Evolutionary conservation across 768 basidiomycete species (phyloP).

Genomic region (Mycena kentingensis): DNA sequence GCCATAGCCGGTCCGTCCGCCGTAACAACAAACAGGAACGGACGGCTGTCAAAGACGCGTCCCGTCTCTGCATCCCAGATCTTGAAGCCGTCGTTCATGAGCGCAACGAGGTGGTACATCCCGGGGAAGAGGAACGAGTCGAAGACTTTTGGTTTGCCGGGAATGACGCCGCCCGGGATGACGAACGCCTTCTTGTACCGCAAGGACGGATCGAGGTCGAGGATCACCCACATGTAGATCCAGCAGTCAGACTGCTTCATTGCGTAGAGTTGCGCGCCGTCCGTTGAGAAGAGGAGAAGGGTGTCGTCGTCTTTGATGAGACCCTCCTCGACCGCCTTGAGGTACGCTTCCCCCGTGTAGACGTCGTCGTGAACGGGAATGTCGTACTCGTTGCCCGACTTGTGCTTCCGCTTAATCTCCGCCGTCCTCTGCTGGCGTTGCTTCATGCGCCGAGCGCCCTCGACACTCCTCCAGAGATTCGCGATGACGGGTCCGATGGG

Average conservation of each 20-base stretch:
- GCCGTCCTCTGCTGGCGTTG: too few relatives aligned
- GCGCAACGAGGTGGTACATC: slow-evolving; percentile 13
- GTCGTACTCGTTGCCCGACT: too few relatives aligned
- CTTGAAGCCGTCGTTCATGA: neutral
- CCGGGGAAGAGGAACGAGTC: neutral
- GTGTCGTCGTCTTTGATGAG: too few relatives aligned
- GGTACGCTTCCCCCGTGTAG: too few relatives aligned
- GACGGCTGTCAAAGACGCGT: neutral
- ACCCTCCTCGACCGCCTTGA: too few relatives aligned
- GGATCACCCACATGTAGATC: slow-evolving; percentile 34
- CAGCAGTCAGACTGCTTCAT: slow-evolving; percentile 30
- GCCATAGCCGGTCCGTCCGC: slow-evolving; percentile 6
- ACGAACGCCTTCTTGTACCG: slow-evolving; percentile 29
- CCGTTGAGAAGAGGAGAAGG: slow-evolving; percentile 27
- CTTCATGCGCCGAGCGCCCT: too few relatives aligned
- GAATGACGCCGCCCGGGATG: neutral
- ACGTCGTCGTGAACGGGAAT: too few relatives aligned
- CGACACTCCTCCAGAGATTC: too few relatives aligned
- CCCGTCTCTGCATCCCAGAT: slow-evolving; percentile 1
- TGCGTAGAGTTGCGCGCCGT: slow-evolving; percentile 31
- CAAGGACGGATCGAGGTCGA: slow-evolving; percentile 15
- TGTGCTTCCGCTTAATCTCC: too few relatives aligned
- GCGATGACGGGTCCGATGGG: too few relatives aligned
- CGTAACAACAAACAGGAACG: neutral
- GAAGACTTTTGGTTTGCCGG: neutral